Conservation (phyloP, 1,284 basidiomycete genomes). For the Boletus sp. region DNA sequence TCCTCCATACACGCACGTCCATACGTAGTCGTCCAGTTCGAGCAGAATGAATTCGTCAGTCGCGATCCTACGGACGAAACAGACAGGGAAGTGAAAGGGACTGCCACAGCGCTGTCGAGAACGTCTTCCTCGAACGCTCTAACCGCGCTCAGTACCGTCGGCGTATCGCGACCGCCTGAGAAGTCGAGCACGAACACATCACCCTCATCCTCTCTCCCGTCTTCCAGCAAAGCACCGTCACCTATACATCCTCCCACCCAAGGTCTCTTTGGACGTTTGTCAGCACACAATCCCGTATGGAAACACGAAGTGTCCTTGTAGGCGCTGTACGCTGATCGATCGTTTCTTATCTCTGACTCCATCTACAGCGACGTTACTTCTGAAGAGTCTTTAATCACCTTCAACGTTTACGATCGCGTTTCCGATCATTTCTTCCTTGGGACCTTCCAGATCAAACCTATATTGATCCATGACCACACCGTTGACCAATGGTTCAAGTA, state of each 20-base stretch:
- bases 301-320: slow-evolving; percentile 98
- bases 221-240: slow-evolving; percentile 34
- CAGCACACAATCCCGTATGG: slow-evolving; percentile 92
- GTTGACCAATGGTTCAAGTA: slow-evolving; percentile 97
- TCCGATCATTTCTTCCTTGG: slow-evolving; percentile 90
- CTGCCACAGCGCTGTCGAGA: slow-evolving; percentile 58
- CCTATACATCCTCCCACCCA: slow-evolving; percentile 36
- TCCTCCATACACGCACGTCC: slow-evolving; percentile 67
- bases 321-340: slow-evolving; percentile 35
- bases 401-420: slow-evolving; percentile 92
- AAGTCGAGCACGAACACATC: slow-evolving; percentile 35
- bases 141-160: slow-evolving; percentile 66
- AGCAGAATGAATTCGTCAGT: slow-evolving; percentile 98
- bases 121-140: slow-evolving; percentile 60
- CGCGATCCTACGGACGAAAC: slow-evolving; percentile 83
- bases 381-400: slow-evolving; percentile 77
- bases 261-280: slow-evolving; percentile 60
- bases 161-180: slow-evolving; percentile 43
- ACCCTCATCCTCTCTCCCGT: slow-evolving; percentile 39
- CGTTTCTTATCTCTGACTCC: slow-evolving; percentile 18
- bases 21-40: slow-evolving; percentile 97
- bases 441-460: slow-evolving; percentile 86
- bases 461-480: slow-evolving; percentile 87
- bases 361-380: slow-evolving; percentile 87
- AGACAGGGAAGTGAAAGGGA: slow-evolving; percentile 85